Conservation (phyloP, 768 basidiomycete species). For the Sistotremastrum suecicum region DNA sequence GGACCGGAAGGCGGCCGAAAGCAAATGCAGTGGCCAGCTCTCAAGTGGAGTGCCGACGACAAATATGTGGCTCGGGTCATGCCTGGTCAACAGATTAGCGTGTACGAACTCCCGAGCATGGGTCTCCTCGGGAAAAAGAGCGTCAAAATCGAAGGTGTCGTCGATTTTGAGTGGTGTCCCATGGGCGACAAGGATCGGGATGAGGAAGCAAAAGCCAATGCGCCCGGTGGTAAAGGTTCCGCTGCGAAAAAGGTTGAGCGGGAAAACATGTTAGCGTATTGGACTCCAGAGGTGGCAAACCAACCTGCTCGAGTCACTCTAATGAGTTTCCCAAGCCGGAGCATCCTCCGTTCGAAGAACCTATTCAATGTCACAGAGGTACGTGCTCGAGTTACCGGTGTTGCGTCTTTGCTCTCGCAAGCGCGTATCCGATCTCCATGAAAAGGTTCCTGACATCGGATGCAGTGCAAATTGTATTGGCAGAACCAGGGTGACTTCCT, state of each 20-base stretch:
- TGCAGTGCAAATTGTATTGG: constrained; percentile 93
- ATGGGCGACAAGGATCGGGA: constrained; percentile 80
- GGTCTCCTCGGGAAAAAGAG: constrained; percentile 91
- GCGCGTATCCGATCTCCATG: neutral
- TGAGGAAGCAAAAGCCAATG: constrained; percentile 32
- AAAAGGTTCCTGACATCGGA: neutral
- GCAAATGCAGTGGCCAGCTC: constrained; percentile 84
- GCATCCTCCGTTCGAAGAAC: constrained; percentile 84
- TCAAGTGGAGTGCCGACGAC: constrained; percentile 98
- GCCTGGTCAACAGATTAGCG: constrained; percentile 85
- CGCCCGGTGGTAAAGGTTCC: constrained; percentile 26
- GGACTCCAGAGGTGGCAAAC: constrained; percentile 94
- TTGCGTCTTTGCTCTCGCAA: constrained; percentile 1
- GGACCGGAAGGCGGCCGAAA: constrained; percentile 42
- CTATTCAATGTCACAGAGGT: constrained; percentile 97
- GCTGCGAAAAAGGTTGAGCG: constrained; percentile 40
- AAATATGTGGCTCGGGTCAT: constrained; percentile 84
- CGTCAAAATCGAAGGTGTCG: constrained; percentile 91
- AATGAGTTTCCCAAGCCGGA: constrained; percentile 74
- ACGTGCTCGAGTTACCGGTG: constrained; percentile 14
- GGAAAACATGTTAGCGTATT: constrained; percentile 93
- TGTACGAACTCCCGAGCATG: constrained; percentile 93
- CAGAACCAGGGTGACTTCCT: constrained; percentile 98
- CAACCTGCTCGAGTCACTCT: constrained; percentile 96
- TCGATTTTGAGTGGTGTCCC: constrained; percentile 98